Evolutionary conservation across 805 yeast species (phyloP).

Genomic region (Cyberlindnera mrakii): DNA sequence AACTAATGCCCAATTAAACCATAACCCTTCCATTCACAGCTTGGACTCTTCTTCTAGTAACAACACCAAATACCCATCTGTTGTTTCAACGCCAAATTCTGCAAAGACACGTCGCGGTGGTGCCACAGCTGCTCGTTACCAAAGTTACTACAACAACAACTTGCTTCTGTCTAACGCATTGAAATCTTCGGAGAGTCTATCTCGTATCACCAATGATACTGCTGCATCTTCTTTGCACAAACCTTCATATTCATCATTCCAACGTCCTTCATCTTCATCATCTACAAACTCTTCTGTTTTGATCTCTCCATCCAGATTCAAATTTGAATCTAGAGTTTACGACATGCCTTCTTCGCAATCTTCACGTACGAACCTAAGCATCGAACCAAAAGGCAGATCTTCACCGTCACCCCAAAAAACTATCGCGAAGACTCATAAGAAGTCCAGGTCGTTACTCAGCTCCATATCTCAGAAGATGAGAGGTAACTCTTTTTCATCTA

Average conservation of each 20-base stretch:
- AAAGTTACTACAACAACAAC: conserved; percentile 41
- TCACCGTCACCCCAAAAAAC: conserved; percentile 7
- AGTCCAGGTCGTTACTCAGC: conserved; percentile 19
- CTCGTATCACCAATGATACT: conserved; percentile 7
- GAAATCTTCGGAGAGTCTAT: conserved; percentile 31
- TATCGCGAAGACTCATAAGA: conserved; percentile 13
- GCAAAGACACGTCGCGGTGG: conserved; percentile 21
- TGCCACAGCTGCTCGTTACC: conserved; percentile 45
- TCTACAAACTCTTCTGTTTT: conserved; percentile 10
- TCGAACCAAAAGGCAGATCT: conserved; percentile 1
- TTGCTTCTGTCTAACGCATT: conserved; percentile 38
- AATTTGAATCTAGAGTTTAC: conserved; percentile 31
- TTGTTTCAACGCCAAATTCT: conserved; percentile 26
- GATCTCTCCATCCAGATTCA: conserved; percentile 24
- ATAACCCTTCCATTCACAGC: conserved; percentile 19
- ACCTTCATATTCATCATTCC: conserved; percentile 18
- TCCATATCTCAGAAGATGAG: conserved; percentile 14
- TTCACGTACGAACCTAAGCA: not conserved
- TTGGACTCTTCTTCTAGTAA: conserved; percentile 9
- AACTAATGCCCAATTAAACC: conserved; percentile 4
- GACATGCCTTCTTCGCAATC: conserved; percentile 25
- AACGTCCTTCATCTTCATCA: conserved; percentile 14
- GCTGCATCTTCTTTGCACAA: conserved; percentile 10
- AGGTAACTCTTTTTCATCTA: conserved; percentile 16
- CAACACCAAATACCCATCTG: conserved; percentile 6